Evolutionary conservation across 2,329 filamentous ascomycete genomes (phyloP).

Genomic region (Fusarium temperatum): DNA sequence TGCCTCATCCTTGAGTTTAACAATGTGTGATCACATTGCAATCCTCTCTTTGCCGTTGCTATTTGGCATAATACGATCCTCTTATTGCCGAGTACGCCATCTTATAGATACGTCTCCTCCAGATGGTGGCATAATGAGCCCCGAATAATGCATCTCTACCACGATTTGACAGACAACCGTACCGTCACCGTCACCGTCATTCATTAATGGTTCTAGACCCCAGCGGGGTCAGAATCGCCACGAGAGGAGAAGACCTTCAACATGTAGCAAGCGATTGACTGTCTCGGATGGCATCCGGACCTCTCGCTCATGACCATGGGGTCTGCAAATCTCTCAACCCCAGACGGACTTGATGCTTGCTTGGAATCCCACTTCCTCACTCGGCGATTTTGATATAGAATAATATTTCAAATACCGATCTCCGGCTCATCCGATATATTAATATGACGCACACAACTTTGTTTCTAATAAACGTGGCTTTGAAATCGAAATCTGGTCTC

Average conservation of each 20-base stretch:
- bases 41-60: neutral
- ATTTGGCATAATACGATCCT: neutral
- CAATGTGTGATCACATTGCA: neutral
- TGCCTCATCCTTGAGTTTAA: neutral
- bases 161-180: slow-evolving; percentile 8
- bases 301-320: slow-evolving; percentile 25
- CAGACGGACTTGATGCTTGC: neutral
- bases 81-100: neutral
- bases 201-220: slow-evolving; percentile 12
- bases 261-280: neutral
- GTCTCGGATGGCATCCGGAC: slow-evolving; percentile 31
- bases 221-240: slow-evolving; percentile 11
- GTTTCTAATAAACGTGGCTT: neutral
- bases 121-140: slow-evolving; percentile 13
- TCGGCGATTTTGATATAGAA: neutral
- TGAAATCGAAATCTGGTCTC: neutral
- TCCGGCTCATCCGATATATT: neutral
- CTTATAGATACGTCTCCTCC: neutral
- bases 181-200: neutral
- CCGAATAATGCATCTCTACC: slow-evolving; percentile 6
- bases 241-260: slow-evolving; percentile 1
- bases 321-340: slow-evolving; percentile 7
- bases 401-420: neutral
- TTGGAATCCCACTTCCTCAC: neutral
- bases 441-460: neutral